Conservation (phyloP, 73 alveolate species). For the Paramecium tetraurelia region DNA sequence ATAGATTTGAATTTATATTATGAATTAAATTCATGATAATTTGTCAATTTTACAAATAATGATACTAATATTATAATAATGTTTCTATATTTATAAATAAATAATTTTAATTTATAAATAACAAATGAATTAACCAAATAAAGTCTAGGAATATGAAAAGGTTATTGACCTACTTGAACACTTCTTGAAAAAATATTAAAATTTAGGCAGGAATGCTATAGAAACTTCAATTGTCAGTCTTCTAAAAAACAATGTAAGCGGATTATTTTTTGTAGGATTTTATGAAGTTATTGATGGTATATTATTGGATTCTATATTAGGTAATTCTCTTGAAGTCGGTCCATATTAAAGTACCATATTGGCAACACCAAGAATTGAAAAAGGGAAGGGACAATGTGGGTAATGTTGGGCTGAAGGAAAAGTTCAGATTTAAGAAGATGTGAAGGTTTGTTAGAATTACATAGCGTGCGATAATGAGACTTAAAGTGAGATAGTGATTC, state of each 20-base stretch:
- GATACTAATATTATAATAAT: background rate
- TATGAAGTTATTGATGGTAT: constrained; percentile 50
- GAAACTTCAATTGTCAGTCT: constrained; percentile 52
- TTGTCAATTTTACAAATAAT: background rate
- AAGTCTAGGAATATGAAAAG: constrained; percentile 13
- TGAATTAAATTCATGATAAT: background rate
- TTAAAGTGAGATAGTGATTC: constrained; percentile 65
- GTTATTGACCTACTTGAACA: background rate
- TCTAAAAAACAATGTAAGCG: constrained; percentile 30
- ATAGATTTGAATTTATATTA: background rate
- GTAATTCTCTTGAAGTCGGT: constrained; percentile 49
- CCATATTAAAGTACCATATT: constrained; percentile 59
- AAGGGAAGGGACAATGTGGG: constrained; percentile 62
- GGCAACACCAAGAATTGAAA: constrained; percentile 61
- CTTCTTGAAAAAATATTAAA: background rate
- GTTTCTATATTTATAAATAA: background rate
- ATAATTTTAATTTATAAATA: background rate
- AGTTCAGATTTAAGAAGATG: constrained; percentile 47
- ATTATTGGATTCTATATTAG: background rate
- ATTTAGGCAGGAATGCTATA: constrained; percentile 11
- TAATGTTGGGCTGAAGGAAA: constrained; percentile 56
- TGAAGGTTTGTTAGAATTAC: constrained; percentile 57
- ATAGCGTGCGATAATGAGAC: constrained; percentile 71
- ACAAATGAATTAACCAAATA: background rate
- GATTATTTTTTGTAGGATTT: constrained; percentile 62